phyloP scores from a whole-genome alignment of 1,139 yeast genomes.

The Casaregolazyma suthepensis region DNA sequence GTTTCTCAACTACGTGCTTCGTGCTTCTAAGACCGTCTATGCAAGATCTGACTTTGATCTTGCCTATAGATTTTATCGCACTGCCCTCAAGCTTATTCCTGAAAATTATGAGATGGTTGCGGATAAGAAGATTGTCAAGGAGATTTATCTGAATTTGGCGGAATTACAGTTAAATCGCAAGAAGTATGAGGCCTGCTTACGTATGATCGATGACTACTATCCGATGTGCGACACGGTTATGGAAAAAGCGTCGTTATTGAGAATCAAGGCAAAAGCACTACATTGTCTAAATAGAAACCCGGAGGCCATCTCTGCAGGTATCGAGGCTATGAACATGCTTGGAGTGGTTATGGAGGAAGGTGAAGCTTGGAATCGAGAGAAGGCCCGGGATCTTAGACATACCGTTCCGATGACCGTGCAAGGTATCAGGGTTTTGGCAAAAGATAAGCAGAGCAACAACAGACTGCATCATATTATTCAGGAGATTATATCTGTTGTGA shows the following conservation, averaged over 20 bases:
- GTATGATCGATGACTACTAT: slow-evolving; percentile 19
- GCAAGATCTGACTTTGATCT: slow-evolving; percentile 28
- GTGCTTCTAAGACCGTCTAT: slow-evolving; percentile 28
- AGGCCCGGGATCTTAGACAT: slow-evolving; percentile 28
- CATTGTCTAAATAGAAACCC: slow-evolving; percentile 33
- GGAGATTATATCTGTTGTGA: slow-evolving; percentile 41
- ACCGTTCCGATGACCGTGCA: slow-evolving; percentile 40
- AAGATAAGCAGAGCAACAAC: slow-evolving; percentile 29
- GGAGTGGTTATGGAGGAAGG: slow-evolving; percentile 33
- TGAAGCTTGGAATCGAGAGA: slow-evolving; percentile 29
- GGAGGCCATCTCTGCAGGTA: slow-evolving; percentile 32
- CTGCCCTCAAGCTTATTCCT: slow-evolving; percentile 17
- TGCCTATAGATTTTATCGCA: slow-evolving; percentile 27
- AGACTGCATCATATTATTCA: slow-evolving; percentile 35
- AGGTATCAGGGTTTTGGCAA: slow-evolving; percentile 38
- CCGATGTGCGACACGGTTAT: slow-evolving; percentile 18
- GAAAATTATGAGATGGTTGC: slow-evolving; percentile 18
- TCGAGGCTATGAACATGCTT: slow-evolving; percentile 21
- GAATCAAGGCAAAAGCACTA: slow-evolving; percentile 40
- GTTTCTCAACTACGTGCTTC: slow-evolving; percentile 23
- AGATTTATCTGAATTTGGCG: slow-evolving; percentile 23
- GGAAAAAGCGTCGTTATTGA: slow-evolving; percentile 24
- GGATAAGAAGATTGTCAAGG: slow-evolving; percentile 18
- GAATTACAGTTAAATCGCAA: slow-evolving; percentile 26
- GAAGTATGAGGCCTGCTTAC: slow-evolving; percentile 23